These are phyloP conservation scores for Proliferodiscus dingleyae DNA, from an alignment of 2,329 filamentous ascomycete species.

Conservation along the genomic window DNA sequence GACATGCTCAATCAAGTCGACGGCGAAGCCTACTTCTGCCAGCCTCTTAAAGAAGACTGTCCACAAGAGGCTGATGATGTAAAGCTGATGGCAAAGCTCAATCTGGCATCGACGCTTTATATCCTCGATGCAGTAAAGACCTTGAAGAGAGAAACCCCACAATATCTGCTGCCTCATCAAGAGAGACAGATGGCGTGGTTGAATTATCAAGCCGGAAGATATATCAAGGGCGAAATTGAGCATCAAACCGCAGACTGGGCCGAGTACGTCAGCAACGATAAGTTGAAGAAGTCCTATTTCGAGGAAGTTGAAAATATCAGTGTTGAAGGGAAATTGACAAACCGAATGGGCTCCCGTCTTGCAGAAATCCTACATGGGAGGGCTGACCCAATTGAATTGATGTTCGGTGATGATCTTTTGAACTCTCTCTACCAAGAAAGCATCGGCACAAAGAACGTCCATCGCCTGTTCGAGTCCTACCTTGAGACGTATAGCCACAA, in stretches of 20 bases:
- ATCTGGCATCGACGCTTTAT: not conserved
- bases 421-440: not conserved
- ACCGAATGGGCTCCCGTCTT: constrained; percentile 1
- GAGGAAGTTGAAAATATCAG: not conserved
- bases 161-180: not conserved
- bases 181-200: not conserved
- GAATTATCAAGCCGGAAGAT: not conserved
- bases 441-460: not conserved
- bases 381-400: constrained; percentile 3
- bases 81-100: not conserved
- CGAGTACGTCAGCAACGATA: not conserved
- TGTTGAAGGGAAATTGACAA: not conserved
- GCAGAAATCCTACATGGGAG: not conserved
- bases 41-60: not conserved
- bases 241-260: not conserved
- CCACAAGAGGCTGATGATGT: not conserved
- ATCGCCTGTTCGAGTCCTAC: not conserved
- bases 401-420: constrained; percentile 5
- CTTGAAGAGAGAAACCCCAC: not conserved
- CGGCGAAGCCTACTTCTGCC: not conserved
- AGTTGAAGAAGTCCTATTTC: not conserved
- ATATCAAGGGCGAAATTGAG: not conserved
- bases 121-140: not conserved
- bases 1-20: constrained; percentile 3
- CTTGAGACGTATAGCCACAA: constrained; percentile 5